Evolutionary conservation across 192 early-diverging fungal genomes (phyloP).

Genomic region (Coemansia sp.): DNA sequence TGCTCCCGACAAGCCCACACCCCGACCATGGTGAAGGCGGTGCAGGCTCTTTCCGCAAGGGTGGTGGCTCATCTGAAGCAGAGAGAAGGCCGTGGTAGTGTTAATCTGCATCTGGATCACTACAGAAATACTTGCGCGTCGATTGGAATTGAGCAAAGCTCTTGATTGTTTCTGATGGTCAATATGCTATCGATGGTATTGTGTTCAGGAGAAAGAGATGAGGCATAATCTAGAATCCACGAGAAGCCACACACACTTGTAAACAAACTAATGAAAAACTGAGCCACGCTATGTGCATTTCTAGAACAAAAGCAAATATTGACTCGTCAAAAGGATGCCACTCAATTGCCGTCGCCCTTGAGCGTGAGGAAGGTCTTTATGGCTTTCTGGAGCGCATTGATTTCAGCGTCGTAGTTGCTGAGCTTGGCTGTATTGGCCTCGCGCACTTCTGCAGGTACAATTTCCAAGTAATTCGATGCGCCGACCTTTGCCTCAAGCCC

Average conservation of each 20-base stretch:
- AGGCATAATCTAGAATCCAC: too few relatives aligned
- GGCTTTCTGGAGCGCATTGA: constrained; percentile 64
- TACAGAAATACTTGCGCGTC: too few relatives aligned
- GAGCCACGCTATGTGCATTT: too few relatives aligned
- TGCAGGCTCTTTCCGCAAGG: background rate
- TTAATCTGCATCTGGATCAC: too few relatives aligned
- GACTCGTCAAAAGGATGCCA: background rate
- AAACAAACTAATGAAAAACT: too few relatives aligned
- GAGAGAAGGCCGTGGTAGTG: constrained; percentile 35
- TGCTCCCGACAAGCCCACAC: constrained; percentile 25
- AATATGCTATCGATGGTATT: background rate
- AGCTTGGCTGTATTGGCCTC: constrained; percentile 72
- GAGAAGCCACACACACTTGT: too few relatives aligned
- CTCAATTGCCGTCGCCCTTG: constrained; percentile 47
- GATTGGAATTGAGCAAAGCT: too few relatives aligned
- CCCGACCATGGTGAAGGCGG: constrained; percentile 4
- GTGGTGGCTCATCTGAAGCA: constrained; percentile 8
- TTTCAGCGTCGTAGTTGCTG: constrained; percentile 72
- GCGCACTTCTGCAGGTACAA: constrained; percentile 71
- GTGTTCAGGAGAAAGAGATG: too few relatives aligned
- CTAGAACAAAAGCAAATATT: too few relatives aligned
- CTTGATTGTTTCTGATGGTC: background rate
- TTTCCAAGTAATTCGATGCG: constrained; percentile 67
- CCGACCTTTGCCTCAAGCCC: constrained; percentile 63
- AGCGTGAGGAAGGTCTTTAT: constrained; percentile 72